Base-by-base conservation (phyloP, 768 basidiomycete genomes). In the Coprinopsis cinerea region DNA sequence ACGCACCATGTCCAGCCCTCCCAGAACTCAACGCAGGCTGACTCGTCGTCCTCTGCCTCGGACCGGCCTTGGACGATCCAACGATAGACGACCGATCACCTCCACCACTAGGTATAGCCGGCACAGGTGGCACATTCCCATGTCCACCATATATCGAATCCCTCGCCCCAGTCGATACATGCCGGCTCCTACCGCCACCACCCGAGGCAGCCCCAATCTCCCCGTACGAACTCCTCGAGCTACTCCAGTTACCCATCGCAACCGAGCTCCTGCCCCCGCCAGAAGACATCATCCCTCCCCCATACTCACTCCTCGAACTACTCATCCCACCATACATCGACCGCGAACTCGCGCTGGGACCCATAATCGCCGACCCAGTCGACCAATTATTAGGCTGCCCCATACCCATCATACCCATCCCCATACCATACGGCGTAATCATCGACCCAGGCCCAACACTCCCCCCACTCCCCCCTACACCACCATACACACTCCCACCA, bases 191-290 rank as follows among this genome's bases (percentile, higher is more conserved):
- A 26, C 37, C 37, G 18, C 24, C 20, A 10, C 41, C 41, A 43
- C 41, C 23, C 9, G 22, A 11, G 9, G 13, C 41, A 25, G 27
- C 44, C 13, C 79, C 77, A 59, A 82, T 79, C 52, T 85, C 85
- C 11, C 86, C 89, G 57, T 89, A 89, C 41, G 77, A 81, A 57
- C 83, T 89, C 56, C 75, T 74, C 36, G 84, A 76, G 18, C 75
- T 73, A 53, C 59, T 72, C 76, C 76, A 77, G 67, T 78, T 81
- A 9, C 69, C 65, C 69, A 14, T 65, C 67, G 4, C 68, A 61
- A 0, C 64, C 67, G 18, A n/a, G n/a, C 61, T 6, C 23, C 41
- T 10, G 24, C 41, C 41, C 5, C 41, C 23, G 9, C 37, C 37
- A 39, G 30, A 32, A 7, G 30, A 7, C 30, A 32, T 32, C 30